phyloP scores from a whole-genome alignment of 2,329 filamentous ascomycete species.

The Aspergillus sp. region DNA sequence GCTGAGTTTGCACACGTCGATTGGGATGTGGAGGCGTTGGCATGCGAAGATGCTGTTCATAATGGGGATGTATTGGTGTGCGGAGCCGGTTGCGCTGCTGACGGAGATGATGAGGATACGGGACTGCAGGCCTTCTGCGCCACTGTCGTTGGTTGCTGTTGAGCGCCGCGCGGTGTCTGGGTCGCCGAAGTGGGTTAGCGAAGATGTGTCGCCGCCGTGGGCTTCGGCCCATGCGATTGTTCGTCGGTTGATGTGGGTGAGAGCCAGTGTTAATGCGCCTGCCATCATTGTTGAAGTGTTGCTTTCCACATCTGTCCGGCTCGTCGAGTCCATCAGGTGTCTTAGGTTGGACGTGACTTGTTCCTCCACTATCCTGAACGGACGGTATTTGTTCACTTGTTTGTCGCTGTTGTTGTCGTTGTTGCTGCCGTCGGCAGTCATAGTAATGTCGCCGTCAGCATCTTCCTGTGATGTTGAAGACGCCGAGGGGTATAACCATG shows the following conservation, averaged over 20 bases:
- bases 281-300: slow-evolving; percentile 83
- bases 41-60: slow-evolving; percentile 99
- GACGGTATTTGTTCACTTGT: slow-evolving; percentile 85
- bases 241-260: slow-evolving; percentile 87
- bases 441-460: slow-evolving; percentile 56
- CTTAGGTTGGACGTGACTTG: slow-evolving; percentile 74
- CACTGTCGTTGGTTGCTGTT: slow-evolving; percentile 20
- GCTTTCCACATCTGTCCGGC: slow-evolving; percentile 55
- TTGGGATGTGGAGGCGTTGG: slow-evolving; percentile 80
- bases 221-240: slow-evolving; percentile 64
- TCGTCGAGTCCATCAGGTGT: slow-evolving; percentile 70
- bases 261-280: slow-evolving; percentile 83
- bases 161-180: slow-evolving; percentile 20
- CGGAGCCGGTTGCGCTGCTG: slow-evolving; percentile 82
- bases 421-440: slow-evolving; percentile 48
- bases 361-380: slow-evolving; percentile 83
- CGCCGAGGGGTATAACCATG: slow-evolving; percentile 81
- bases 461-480: slow-evolving; percentile 14
- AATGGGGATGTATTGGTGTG: slow-evolving; percentile 90
- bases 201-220: slow-evolving; percentile 47
- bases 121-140: slow-evolving; percentile 59
- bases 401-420: slow-evolving; percentile 29
- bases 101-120: slow-evolving; percentile 90
- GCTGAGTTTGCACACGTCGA: slow-evolving; percentile 85
- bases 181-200: slow-evolving; percentile 32